Evolutionary conservation across 345 rosid species (phyloP).

Genomic region (Hirschfeldia incana): DNA sequence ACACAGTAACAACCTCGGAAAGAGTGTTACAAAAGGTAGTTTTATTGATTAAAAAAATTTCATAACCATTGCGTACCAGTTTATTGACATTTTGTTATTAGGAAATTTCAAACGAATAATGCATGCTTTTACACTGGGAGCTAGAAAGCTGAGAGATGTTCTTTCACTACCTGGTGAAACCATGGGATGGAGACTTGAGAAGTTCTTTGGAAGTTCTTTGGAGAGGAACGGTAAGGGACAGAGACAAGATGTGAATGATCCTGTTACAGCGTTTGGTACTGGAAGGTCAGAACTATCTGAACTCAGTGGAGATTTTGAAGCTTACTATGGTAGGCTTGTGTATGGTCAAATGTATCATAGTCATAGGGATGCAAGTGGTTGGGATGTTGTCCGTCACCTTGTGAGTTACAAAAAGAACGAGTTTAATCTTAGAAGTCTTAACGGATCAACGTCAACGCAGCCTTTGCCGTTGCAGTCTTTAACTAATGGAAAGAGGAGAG

Average conservation of each 20-base stretch:
- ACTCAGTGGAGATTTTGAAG: slow-evolving; percentile 64
- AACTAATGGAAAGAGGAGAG: slow-evolving; percentile 49
- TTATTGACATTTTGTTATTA: slow-evolving; percentile 20
- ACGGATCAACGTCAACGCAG: slow-evolving; percentile 43
- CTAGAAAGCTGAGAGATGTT: slow-evolving; percentile 55
- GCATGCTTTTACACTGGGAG: slow-evolving; percentile 65
- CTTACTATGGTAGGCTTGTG: slow-evolving; percentile 44
- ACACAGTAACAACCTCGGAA: slow-evolving; percentile 84
- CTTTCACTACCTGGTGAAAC: slow-evolving; percentile 61
- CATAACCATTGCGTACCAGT: not conserved
- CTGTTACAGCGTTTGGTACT: slow-evolving; percentile 74
- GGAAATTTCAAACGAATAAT: slow-evolving; percentile 71
- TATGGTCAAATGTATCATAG: slow-evolving; percentile 56
- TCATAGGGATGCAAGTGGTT: slow-evolving; percentile 33
- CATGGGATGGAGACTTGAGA: slow-evolving; percentile 63
- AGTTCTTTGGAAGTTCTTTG: slow-evolving; percentile 63
- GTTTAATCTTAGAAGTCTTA: slow-evolving; percentile 35
- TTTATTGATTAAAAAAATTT: not conserved
- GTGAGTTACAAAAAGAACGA: slow-evolving; percentile 31
- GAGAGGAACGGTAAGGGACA: slow-evolving; percentile 83
- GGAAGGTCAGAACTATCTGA: slow-evolving; percentile 62
- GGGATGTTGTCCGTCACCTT: slow-evolving; percentile 38
- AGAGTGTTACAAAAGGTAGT: slow-evolving; percentile 83
- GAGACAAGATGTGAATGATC: slow-evolving; percentile 67
- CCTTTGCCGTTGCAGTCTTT: slow-evolving; percentile 32